Conservation (phyloP, 805 yeast species). For the fission yeast (Schizosaccharomyces pombe) region DNA sequence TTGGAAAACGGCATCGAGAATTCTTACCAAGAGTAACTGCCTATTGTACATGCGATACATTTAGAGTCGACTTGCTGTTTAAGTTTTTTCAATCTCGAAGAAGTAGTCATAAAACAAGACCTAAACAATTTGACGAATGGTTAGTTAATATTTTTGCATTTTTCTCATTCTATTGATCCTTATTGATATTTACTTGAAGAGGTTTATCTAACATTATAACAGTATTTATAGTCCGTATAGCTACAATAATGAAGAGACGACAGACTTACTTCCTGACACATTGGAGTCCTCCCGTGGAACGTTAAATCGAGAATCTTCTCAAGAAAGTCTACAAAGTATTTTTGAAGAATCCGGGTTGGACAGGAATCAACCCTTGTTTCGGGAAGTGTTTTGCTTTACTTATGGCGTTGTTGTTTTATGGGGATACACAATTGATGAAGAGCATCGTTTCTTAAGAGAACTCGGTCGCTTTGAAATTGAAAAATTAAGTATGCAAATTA, state of each 20-base stretch:
- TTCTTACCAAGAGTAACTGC: conserved; percentile 84
- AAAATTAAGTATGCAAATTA: conserved; percentile 25
- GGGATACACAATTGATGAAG: conserved; percentile 81
- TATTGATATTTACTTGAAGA: no score
- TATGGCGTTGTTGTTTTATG: conserved; percentile 94
- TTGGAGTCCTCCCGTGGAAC: not conserved
- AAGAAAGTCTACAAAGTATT: not conserved
- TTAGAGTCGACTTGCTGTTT: conserved; percentile 64
- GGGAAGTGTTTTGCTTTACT: conserved; percentile 68
- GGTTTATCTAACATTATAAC: not conserved
- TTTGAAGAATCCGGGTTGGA: not conserved
- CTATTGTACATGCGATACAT: conserved; percentile 84
- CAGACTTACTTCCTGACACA: not conserved
- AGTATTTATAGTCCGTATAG: not conserved
- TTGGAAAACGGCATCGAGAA: conserved; percentile 67
- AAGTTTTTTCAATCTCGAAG: conserved; percentile 68
- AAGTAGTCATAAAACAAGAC: conserved; percentile 34
- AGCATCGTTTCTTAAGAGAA: conserved; percentile 54
- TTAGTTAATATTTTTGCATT: not conserved
- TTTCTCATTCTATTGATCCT: no score
- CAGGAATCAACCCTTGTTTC: not conserved
- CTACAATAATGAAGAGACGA: not conserved
- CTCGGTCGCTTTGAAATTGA: conserved; percentile 76
- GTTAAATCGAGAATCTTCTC: not conserved
- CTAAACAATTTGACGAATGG: conserved; percentile 83